Conservation (phyloP, 2,329 filamentous ascomycete species). For the Aspergillus tanneri region DNA sequence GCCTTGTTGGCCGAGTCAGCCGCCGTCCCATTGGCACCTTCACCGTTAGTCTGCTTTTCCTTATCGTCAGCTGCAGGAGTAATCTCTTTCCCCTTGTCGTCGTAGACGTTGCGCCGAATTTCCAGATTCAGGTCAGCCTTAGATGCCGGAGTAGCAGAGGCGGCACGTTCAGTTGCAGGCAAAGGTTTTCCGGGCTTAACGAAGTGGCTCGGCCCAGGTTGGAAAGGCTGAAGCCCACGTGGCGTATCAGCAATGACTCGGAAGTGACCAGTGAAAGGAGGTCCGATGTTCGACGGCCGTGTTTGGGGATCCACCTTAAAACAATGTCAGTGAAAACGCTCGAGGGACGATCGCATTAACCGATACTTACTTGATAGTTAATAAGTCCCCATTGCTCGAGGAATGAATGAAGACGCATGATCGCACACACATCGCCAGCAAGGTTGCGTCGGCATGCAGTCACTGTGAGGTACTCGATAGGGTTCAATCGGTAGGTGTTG, state of each 20-base stretch:
- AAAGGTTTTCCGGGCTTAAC: constrained; percentile 61
- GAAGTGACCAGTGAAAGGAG: constrained; percentile 97
- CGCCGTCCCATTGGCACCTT: constrained; percentile 65
- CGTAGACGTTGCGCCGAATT: constrained; percentile 92
- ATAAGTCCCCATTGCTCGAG: constrained; percentile 98
- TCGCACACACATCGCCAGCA: constrained; percentile 95
- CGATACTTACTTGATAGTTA: constrained; percentile 81
- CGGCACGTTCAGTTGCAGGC: constrained; percentile 68
- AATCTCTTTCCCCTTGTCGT: constrained; percentile 83
- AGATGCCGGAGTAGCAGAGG: constrained; percentile 61
- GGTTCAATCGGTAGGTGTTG: constrained; percentile 96
- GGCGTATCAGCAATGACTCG: constrained; percentile 94
- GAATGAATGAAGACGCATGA: constrained; percentile 98
- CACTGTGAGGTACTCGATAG: constrained; percentile 92
- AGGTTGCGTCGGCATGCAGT: constrained; percentile 93
- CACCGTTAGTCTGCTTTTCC: constrained; percentile 67
- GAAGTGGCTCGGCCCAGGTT: constrained; percentile 76
- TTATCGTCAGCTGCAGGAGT: constrained; percentile 67
- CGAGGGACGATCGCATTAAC: not conserved
- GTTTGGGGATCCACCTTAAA: constrained; percentile 89
- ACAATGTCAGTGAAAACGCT: constrained; percentile 5
- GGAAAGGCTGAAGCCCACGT: constrained; percentile 89
- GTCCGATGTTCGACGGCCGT: constrained; percentile 89
- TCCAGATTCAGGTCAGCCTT: constrained; percentile 90
- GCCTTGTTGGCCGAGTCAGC: constrained; percentile 61